A percentile compares a stretch with the other conserved stretches of the same genome.
Conservation (phyloP, 805 yeast genomes). For the Naumovozyma dairenensis region DNA sequence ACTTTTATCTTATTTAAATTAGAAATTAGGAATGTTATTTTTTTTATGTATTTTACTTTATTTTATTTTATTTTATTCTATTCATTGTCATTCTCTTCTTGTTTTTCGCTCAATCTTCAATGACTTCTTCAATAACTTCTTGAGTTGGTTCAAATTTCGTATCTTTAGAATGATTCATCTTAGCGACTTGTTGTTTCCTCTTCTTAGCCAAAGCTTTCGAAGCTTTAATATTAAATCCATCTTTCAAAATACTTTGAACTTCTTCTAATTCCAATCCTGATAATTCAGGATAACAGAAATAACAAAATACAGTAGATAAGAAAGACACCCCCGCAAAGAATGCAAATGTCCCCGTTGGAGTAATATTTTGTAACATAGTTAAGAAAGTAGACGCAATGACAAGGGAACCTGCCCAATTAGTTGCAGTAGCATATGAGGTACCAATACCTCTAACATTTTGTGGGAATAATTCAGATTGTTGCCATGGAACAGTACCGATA, state of each 20-base stretch:
- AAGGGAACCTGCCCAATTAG: constrained; percentile 92
- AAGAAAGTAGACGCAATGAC: constrained; percentile 85
- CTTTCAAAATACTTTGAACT: constrained; percentile 67
- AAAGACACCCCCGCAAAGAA: constrained; percentile 78
- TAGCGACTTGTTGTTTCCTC: constrained; percentile 25
- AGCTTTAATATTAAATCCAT: constrained; percentile 77
- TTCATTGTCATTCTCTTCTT: not conserved
- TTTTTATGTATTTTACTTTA: too few species aligned
- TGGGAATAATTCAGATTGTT: constrained; percentile 90
- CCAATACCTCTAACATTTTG: constrained; percentile 91
- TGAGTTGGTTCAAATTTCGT: constrained; percentile 19
- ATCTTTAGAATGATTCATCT: constrained; percentile 4
- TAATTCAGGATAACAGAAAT: constrained; percentile 85
- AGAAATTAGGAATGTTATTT: too few species aligned
- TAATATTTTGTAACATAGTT: constrained; percentile 86
- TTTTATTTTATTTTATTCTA: not conserved
- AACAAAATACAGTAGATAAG: constrained; percentile 62
- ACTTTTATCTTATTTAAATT: too few species aligned
- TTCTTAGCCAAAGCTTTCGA: constrained; percentile 47
- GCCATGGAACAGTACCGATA: constrained; percentile 98
- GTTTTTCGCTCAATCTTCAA: not conserved
- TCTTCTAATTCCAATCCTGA: constrained; percentile 87
- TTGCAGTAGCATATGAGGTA: constrained; percentile 80
- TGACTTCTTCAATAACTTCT: constrained; percentile 19
- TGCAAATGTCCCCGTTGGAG: constrained; percentile 92